Evolutionary conservation across 768 basidiomycete species (phyloP), one percentile per base, ranked within the genome.

Genomic region (Termitomyces sp.): DNA sequence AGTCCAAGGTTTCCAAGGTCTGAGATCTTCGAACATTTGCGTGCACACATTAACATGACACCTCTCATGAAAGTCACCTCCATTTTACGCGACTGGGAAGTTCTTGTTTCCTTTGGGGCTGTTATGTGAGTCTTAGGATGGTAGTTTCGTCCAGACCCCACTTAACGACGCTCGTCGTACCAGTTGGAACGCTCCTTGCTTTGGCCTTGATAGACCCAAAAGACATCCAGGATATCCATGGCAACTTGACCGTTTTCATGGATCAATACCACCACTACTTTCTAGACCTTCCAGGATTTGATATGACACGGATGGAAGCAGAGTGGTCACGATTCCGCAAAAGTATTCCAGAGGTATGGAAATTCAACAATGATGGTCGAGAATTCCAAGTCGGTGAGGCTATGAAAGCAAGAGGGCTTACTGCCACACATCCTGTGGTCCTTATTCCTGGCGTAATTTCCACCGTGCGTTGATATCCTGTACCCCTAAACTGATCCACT

Each of bases 401-500:
- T 36, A 83, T 90, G 67, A 84, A 82, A 57, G 80, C 73, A 5
- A 79, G 84, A 45, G 88, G 88, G 2, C 72, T 91, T 54, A 76
- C 74, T 54, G 92, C 91, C 6, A 72, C 87, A 56, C 79, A 91
- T 69, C 94, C 95, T 0, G 82, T 95, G 13, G 79, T 96, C 2
- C 75, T 97, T n/a, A 81, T 95, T 27, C 94, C 95, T 5, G 94
- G 94, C 1, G 88, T 96, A 53, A 86, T 95, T 39, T 94, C 92
- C 1, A 95, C 94, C 1, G 91, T 89, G 60, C 55, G 83, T 70
- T 24, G 16, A 54, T 50, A 53, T 24, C 36, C 42, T 8, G 34
- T 34, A 47, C 7, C 34, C n/a, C 20, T 31, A 16, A 9, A 37
- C 9, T 52, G 34, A 16, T 31, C 45, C 30, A 56, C 52, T 59